Conservation (phyloP, 345 rosid species). For the Arabidopsis thaliana region TAIR10.1 NC_003074.8:7813501-7814000, state of each 20-base stretch:
- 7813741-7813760: constrained; percentile 66
- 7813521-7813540: constrained; percentile 67
- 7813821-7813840: constrained; percentile 62
- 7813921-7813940: constrained; percentile 61
- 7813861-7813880: constrained; percentile 71
- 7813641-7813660: constrained; percentile 68
- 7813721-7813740: constrained; percentile 67
- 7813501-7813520: constrained; percentile 44
- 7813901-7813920: constrained; percentile 62
- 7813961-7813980: constrained; percentile 61
- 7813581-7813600: constrained; percentile 80
- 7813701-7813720: constrained; percentile 51
- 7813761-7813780: constrained; percentile 64
- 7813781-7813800: constrained; percentile 79
- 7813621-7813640: constrained; percentile 58
- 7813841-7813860: constrained; percentile 66
- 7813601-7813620: constrained; percentile 65
- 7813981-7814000: constrained; percentile 67
- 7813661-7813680: constrained; percentile 82
- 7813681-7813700: constrained; percentile 75
- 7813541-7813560: constrained; percentile 69
- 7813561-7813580: constrained; percentile 82
- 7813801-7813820: constrained; percentile 71
- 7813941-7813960: constrained; percentile 58
- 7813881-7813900: constrained; percentile 84